Evolutionary conservation across 2,329 filamentous ascomycete species (phyloP).

Genomic region (Colletotrichum sublineola): DNA sequence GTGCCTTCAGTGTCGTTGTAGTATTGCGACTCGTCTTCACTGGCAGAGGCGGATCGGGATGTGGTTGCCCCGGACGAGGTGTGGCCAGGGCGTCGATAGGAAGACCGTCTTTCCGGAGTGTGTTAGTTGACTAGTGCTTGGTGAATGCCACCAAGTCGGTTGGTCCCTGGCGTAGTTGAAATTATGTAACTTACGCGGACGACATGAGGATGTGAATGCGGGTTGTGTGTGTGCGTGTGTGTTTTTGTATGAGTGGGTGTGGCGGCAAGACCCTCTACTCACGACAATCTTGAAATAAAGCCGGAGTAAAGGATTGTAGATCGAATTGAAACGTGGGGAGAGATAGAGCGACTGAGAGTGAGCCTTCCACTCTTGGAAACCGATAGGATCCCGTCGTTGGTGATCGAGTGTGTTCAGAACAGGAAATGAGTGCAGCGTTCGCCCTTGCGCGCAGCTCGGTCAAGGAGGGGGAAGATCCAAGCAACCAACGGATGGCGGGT

Average conservation of each 20-base stretch:
- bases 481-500: conserved; percentile 22
- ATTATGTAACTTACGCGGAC: conserved; percentile 53
- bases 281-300: conserved; percentile 61
- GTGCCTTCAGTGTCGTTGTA: conserved; percentile 51
- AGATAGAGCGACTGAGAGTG: conserved; percentile 14
- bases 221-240: conserved; percentile 11
- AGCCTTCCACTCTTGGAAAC: conserved; percentile 28
- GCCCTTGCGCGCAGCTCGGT: conserved; percentile 28
- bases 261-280: conserved; percentile 58
- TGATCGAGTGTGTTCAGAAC: conserved; percentile 8
- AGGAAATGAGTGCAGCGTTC: conserved; percentile 30
- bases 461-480: conserved; percentile 18
- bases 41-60: conserved; percentile 52
- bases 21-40: conserved; percentile 56
- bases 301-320: conserved; percentile 58
- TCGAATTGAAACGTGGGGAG: conserved; percentile 41
- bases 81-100: conserved; percentile 44
- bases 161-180: conserved; percentile 40
- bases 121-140: conserved; percentile 43
- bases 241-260: conserved; percentile 40
- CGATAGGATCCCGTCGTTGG: conserved; percentile 18
- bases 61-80: conserved; percentile 42
- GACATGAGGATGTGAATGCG: conserved; percentile 51
- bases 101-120: conserved; percentile 30
- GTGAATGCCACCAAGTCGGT: conserved; percentile 42